Percentiles rank a stretch among this genome's conserved stretches.
Evolutionary conservation across 2,329 filamentous ascomycete species (phyloP).

Genomic region (Aspergillus novoparasiticus): DNA sequence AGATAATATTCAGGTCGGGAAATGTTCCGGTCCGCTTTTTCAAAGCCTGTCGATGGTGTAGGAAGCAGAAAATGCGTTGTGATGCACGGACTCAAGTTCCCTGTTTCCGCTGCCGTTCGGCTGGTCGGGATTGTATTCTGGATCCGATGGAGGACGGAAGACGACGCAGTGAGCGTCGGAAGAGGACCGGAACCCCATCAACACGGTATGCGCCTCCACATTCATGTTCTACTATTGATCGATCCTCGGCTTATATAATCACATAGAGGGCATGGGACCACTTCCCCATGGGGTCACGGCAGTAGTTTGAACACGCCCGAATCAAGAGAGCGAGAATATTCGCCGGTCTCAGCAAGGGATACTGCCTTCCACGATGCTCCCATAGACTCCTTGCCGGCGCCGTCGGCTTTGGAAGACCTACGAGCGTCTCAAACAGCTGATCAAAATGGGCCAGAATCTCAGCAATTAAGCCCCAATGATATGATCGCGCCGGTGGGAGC

Average conservation of each 20-base stretch:
- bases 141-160: slow-evolving; percentile 34
- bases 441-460: slow-evolving; percentile 32
- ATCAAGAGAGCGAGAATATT: slow-evolving; percentile 31
- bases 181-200: slow-evolving; percentile 24
- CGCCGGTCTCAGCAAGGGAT: slow-evolving; percentile 24
- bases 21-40: slow-evolving; percentile 36
- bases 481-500: slow-evolving; percentile 40
- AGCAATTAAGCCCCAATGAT: slow-evolving; percentile 38
- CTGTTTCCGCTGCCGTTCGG: slow-evolving; percentile 37
- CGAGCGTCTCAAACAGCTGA: slow-evolving; percentile 28
- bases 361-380: slow-evolving; percentile 20
- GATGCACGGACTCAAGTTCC: slow-evolving; percentile 38
- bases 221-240: no score
- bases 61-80: slow-evolving; percentile 40
- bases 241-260: neutral
- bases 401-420: slow-evolving; percentile 15
- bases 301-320: slow-evolving; percentile 26
- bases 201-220: slow-evolving; percentile 22
- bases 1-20: slow-evolving; percentile 32
- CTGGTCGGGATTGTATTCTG: slow-evolving; percentile 37
- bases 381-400: slow-evolving; percentile 26
- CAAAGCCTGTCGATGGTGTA: slow-evolving; percentile 40
- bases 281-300: slow-evolving; percentile 7
- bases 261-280: neutral
- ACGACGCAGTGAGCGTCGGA: slow-evolving; percentile 27